Percentiles rank a stretch among this genome's conserved stretches.
Evolutionary conservation across 2,329 filamentous ascomycete genomes (phyloP).

Genomic region (Gaeumannomyces tritici): DNA sequence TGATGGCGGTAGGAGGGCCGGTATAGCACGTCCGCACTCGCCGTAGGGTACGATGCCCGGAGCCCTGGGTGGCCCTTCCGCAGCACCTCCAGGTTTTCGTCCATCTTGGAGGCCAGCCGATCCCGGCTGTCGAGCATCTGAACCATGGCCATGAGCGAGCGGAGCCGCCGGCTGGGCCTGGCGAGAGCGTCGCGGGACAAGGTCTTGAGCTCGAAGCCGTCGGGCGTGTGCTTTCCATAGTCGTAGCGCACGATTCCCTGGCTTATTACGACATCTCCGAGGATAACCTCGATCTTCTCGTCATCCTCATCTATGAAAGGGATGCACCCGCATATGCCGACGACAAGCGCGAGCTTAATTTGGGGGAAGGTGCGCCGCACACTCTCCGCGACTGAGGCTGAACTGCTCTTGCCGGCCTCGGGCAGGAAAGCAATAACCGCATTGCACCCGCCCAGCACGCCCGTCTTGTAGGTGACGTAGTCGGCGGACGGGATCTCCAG

Average conservation of each 20-base stretch:
- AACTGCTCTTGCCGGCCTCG: slow-evolving; percentile 18
- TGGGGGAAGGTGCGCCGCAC: slow-evolving; percentile 22
- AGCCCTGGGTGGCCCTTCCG: too few species aligned
- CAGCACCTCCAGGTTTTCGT: too few species aligned
- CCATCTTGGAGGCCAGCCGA: too few species aligned
- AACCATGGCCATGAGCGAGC: neutral
- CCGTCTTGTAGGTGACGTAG: slow-evolving; percentile 15
- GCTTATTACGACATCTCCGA: slow-evolving; percentile 25
- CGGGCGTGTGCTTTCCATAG: slow-evolving; percentile 14
- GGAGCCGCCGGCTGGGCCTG: neutral
- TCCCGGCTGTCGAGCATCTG: too few species aligned
- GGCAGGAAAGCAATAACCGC: slow-evolving; percentile 19
- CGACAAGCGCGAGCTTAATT: slow-evolving; percentile 23
- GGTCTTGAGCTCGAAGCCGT: slow-evolving; percentile 15
- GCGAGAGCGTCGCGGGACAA: slow-evolving; percentile 4
- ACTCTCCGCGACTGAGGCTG: slow-evolving; percentile 14
- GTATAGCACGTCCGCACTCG: too few species aligned
- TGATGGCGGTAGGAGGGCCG: too few species aligned
- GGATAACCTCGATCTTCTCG: slow-evolving; percentile 5
- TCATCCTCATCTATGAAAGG: neutral
- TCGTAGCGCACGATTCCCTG: slow-evolving; percentile 19
- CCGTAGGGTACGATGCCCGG: too few species aligned
- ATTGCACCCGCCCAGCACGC: slow-evolving; percentile 16
- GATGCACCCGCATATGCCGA: slow-evolving; percentile 27
- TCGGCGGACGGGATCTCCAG: neutral